phyloP scores from a whole-genome alignment of 495 filamentous ascomycete genomes.

The Xylaria venustula region DNA sequence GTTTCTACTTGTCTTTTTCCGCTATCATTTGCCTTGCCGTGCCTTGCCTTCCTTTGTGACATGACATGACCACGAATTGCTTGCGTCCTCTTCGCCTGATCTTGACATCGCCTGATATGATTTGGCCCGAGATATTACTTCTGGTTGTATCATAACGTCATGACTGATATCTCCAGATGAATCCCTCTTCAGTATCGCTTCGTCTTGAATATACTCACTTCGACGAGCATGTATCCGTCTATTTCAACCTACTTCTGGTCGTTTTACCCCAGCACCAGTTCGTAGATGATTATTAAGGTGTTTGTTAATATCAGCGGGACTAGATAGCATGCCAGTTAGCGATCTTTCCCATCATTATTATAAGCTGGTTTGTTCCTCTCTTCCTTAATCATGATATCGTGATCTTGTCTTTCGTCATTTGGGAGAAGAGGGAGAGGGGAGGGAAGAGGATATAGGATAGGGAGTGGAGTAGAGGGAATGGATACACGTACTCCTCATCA shows the following conservation, averaged over 20 bases:
- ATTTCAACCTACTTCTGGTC: too few species aligned
- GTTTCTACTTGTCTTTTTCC: too few species aligned
- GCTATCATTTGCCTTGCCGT: too few species aligned
- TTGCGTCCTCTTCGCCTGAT: too few species aligned
- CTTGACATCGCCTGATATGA: too few species aligned
- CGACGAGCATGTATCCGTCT: too few species aligned
- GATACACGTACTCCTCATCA: constrained; percentile 91
- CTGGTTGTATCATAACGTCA: not conserved
- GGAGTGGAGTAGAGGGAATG: not conserved
- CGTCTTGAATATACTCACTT: not conserved
- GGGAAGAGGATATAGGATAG: not conserved
- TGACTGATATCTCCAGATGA: not conserved
- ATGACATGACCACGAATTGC: too few species aligned
- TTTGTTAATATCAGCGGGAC: constrained; percentile 95
- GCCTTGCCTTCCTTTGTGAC: too few species aligned
- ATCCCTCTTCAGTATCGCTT: not conserved
- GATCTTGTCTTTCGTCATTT: too few species aligned
- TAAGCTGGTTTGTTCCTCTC: too few species aligned
- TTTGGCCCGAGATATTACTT: too few species aligned
- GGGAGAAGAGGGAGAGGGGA: not conserved
- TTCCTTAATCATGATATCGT: too few species aligned
- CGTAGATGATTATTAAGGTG: constrained; percentile 83
- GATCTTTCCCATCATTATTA: not conserved
- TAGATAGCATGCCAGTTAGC: constrained; percentile 33
- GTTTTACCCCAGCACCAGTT: constrained; percentile 73